These are phyloP conservation scores for Tuber indicum DNA, from an alignment of 495 filamentous ascomycete genomes.

Conservation along the genomic window DNA sequence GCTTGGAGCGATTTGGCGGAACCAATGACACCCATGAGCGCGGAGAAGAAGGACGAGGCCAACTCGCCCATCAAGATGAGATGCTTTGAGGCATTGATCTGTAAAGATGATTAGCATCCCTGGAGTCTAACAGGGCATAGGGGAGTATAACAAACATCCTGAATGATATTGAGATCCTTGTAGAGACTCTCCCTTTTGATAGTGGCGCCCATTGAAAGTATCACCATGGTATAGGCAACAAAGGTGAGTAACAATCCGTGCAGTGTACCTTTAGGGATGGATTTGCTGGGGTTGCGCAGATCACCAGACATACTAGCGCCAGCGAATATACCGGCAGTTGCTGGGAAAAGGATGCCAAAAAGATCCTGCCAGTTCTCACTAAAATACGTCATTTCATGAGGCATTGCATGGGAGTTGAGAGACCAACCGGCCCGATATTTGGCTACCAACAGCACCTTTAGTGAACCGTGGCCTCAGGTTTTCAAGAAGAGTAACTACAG, in stretches of 20 bases:
- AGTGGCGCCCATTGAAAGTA: conserved; percentile 71
- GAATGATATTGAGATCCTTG: conserved; percentile 69
- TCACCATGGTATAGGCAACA: conserved; percentile 66
- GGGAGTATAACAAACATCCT: conserved; percentile 50
- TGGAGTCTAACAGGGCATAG: neutral
- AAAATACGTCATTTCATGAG: conserved; percentile 10
- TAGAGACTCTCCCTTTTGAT: conserved; percentile 69
- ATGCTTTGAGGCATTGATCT: conserved; percentile 64
- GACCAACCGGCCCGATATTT: conserved; percentile 48
- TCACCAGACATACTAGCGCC: conserved; percentile 92
- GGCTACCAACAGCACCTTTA: conserved; percentile 61
- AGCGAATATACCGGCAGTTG: conserved; percentile 61
- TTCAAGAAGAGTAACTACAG: conserved; percentile 58
- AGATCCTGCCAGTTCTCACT: conserved; percentile 73
- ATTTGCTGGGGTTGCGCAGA: conserved; percentile 71
- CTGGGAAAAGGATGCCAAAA: conserved; percentile 82
- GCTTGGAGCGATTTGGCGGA: conserved; percentile 84
- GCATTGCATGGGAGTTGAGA: no score
- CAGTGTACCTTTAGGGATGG: conserved; percentile 75
- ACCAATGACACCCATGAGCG: conserved; percentile 79
- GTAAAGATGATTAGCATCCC: neutral
- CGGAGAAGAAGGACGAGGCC: conserved; percentile 75
- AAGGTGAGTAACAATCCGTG: conserved; percentile 71
- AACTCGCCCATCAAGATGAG: conserved; percentile 76
- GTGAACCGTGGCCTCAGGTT: conserved; percentile 68